Evolutionary conservation across 306 rosid species (phyloP).

Genomic region (Senna tora): DNA sequence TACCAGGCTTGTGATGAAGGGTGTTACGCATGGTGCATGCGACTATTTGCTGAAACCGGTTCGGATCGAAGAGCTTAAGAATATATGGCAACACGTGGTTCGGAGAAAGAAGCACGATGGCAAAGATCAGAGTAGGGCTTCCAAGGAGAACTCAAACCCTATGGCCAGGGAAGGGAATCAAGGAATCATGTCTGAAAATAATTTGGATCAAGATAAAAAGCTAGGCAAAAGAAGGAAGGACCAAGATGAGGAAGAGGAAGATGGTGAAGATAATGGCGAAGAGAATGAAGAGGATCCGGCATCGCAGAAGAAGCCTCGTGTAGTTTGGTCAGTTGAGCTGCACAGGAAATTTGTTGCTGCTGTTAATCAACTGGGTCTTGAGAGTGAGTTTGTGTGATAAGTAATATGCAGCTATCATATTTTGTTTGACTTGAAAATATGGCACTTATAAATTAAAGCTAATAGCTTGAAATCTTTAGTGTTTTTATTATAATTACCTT

Average conservation of each 20-base stretch:
- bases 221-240: slow-evolving; percentile 59
- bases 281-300: slow-evolving; percentile 63
- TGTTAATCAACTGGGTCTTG: slow-evolving; percentile 67
- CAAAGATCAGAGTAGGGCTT: slow-evolving; percentile 47
- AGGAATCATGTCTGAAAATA: slow-evolving; percentile 41
- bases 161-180: slow-evolving; percentile 41
- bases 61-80: slow-evolving; percentile 74
- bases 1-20: slow-evolving; percentile 80
- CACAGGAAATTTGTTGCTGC: slow-evolving; percentile 77
- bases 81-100: slow-evolving; percentile 89
- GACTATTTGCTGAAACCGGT: slow-evolving; percentile 86
- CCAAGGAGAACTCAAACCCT: slow-evolving; percentile 33
- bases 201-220: slow-evolving; percentile 40
- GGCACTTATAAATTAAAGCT: not conserved
- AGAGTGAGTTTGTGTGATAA: slow-evolving; percentile 61
- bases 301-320: slow-evolving; percentile 65
- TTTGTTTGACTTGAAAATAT: slow-evolving; percentile 20
- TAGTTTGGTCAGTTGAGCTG: slow-evolving; percentile 72
- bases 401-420: slow-evolving; percentile 16
- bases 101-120: slow-evolving; percentile 62
- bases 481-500: slow-evolving; percentile 9
- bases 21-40: slow-evolving; percentile 79
- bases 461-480: not conserved
- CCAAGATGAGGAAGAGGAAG: slow-evolving; percentile 59
- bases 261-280: slow-evolving; percentile 47